phyloP scores from a whole-genome alignment of 371 early-diverging fungal species.

The Gilbertella persicaria region DNA sequence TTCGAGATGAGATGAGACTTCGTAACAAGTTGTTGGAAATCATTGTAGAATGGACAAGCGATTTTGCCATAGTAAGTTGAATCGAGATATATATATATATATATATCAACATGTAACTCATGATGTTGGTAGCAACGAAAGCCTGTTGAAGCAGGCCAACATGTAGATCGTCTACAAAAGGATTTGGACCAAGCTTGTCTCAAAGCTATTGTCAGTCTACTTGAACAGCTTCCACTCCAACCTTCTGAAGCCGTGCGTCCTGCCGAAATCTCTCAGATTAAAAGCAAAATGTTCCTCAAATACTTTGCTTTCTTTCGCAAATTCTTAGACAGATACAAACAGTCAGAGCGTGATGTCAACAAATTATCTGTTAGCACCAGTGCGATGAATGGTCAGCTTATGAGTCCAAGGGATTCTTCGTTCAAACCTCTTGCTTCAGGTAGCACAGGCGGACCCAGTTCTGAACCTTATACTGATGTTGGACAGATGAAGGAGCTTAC shows the following conservation, averaged over 20 bases:
- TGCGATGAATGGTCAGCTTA: not conserved
- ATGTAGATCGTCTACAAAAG: constrained; percentile 62
- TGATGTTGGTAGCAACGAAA: constrained; percentile 19
- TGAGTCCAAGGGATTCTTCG: not conserved
- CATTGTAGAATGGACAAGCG: constrained; percentile 86
- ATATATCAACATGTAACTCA: too few species aligned
- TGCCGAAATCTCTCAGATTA: constrained; percentile 60
- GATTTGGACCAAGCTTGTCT: constrained; percentile 84
- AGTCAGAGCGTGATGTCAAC: constrained; percentile 43
- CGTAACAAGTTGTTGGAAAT: constrained; percentile 80
- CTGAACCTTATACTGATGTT: constrained; percentile 46
- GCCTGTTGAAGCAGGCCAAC: constrained; percentile 25
- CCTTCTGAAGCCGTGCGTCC: constrained; percentile 64
- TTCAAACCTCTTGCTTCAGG: not conserved
- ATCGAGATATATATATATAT: not conserved
- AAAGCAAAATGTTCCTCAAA: constrained; percentile 75
- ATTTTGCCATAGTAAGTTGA: constrained; percentile 56
- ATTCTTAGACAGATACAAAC: constrained; percentile 77
- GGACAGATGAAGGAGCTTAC: constrained; percentile 77
- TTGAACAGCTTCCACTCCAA: constrained; percentile 84
- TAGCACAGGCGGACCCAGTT: not conserved
- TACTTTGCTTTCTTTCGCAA: constrained; percentile 88
- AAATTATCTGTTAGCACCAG: not conserved
- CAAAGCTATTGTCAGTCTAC: constrained; percentile 77
- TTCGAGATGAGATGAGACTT: constrained; percentile 81